Base-by-base conservation (phyloP, 148 eudicot genomes). In the Drosera capensis region DNA sequence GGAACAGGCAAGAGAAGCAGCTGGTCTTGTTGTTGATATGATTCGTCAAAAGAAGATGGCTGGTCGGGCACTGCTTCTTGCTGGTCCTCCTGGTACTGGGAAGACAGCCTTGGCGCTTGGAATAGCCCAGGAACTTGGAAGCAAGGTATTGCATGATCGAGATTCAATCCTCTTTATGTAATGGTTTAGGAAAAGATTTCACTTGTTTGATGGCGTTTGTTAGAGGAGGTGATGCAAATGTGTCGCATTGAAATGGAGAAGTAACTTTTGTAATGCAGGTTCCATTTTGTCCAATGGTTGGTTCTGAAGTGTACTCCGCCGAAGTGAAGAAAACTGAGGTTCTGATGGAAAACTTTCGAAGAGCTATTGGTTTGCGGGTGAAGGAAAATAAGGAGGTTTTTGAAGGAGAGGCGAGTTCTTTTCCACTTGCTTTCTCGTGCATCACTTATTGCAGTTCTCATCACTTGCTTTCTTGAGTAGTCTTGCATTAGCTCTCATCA, bases 301-400 rank as follows among this genome's bases (percentile, higher is more conserved):
- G 99, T 17, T 92, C 99, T 34, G 99, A 92, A 63, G 95, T 92
- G 8, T 92, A 85, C 72, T 85, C 99, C 43, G 72, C 95, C 12
- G 99, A 85, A 74, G 99, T 92, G 20, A 85, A 92, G 78, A 92
- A 92, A 63, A 92, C 99, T 7, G 99, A 85, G 73, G 82, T 92
- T 63, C 75, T 92, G 20, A 92, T 92, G 95, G 99, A 85, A 52
- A 76, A 92, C 60, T 78, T 92, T 50, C 65, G 99, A 14, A 66
- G 99, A 14, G 95, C 99, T 30, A 81, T 92, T 60, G 99, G 95
- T 45, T 65, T 92, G 40, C 95, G 99, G 59, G 85, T 92, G 45
- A 85, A 92, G 73, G 99, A 92, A 63, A 92, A 78, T 55, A 92
- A 92, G 71, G 95, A 81, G 67, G 99, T 92, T 55, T 92, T 75